Conservation (phyloP, 768 basidiomycete genomes). For the Termitomyces sp. region DNA sequence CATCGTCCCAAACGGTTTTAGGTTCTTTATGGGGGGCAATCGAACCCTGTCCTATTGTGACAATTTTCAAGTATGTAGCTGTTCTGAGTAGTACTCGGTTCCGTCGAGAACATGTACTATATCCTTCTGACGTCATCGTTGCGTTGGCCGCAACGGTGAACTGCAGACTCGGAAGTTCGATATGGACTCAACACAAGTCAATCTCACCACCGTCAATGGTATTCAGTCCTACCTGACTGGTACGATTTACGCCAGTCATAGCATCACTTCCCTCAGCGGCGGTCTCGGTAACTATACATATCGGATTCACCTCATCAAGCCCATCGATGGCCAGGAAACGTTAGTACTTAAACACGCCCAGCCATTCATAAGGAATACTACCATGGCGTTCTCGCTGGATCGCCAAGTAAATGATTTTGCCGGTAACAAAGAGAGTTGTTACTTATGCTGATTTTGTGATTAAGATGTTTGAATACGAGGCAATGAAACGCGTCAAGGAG, state of each 20-base stretch:
- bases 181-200: constrained; percentile 6
- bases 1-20: too few relatives aligned
- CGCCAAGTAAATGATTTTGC: constrained; percentile 47
- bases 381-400: constrained; percentile 34
- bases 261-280: constrained; percentile 43
- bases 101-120: too few relatives aligned
- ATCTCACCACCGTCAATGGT: constrained; percentile 34
- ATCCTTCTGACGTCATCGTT: neutral
- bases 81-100: too few relatives aligned
- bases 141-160: too few relatives aligned
- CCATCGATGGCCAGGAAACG: constrained; percentile 42
- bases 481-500: constrained; percentile 42
- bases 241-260: constrained; percentile 46
- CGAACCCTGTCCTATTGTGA: neutral
- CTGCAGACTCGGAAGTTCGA: too few relatives aligned
- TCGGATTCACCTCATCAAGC: constrained; percentile 43
- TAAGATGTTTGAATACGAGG: constrained; percentile 44
- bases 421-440: neutral
- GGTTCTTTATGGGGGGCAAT: too few relatives aligned
- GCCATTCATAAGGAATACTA: constrained; percentile 25
- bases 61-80: too few relatives aligned
- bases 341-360: constrained; percentile 56
- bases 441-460: constrained; percentile 1
- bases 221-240: constrained; percentile 42
- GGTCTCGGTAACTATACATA: constrained; percentile 59